Percentiles rank a stretch among this genome's conserved stretches.
phyloP scores from a whole-genome alignment of 805 yeast genomes.

The Ogataea paraovalis region DNA sequence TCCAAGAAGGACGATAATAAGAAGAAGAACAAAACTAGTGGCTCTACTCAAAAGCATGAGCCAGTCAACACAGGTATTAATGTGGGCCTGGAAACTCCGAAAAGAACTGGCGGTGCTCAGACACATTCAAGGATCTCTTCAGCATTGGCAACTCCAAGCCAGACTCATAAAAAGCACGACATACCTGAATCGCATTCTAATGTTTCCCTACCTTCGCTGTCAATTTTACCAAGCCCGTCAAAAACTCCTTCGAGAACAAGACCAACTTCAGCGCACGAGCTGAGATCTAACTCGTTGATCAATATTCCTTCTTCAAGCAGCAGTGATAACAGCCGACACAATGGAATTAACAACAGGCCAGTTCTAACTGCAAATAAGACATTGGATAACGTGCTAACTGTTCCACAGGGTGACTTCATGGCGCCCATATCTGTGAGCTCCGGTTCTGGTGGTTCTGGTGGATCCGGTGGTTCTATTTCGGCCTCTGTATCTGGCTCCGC shows the following conservation, averaged over 20 bases:
- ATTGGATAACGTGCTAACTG: background rate
- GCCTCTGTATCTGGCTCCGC: background rate
- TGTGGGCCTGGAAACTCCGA: background rate
- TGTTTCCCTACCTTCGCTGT: background rate
- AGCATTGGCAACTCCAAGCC: background rate
- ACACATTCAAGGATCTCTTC: background rate
- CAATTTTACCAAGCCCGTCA: background rate
- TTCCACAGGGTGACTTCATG: background rate
- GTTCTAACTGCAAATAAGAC: background rate
- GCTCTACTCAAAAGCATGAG: background rate
- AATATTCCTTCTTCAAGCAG: constrained; percentile 2
- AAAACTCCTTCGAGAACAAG: background rate
- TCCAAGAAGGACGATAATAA: constrained; percentile 23
- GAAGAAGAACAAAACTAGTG: constrained; percentile 17
- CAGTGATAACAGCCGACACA: constrained; percentile 1
- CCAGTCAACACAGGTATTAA: background rate
- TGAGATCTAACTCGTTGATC: background rate
- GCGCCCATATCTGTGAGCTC: background rate
- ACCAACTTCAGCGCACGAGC: background rate
- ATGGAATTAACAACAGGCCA: background rate
- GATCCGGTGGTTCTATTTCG: too few relatives aligned
- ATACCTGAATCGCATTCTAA: background rate
- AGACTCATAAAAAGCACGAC: background rate
- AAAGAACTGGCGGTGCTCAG: background rate
- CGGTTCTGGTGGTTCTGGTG: background rate